A percentile compares a stretch with the other conserved stretches of the same genome.
Evolutionary conservation across 169 alveolate genomes (phyloP).

Genomic region (Eimeria tenella): DNA sequence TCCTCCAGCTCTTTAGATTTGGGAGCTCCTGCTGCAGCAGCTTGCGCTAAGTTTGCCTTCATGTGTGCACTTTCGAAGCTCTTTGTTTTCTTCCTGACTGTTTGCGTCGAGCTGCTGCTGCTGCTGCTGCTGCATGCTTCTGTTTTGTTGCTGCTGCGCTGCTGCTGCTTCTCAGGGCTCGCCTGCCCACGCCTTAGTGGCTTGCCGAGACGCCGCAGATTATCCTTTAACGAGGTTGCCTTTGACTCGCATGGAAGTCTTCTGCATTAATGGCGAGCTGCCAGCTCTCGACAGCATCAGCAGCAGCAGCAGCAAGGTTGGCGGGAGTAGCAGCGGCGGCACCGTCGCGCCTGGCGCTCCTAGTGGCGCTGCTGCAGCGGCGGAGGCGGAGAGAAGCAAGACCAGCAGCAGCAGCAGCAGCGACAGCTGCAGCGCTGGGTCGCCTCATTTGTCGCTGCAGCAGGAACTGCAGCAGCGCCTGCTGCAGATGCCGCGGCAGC

Average conservation of each 20-base stretch:
- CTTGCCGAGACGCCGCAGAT: conserved; percentile 29
- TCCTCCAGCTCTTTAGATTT: too few species aligned
- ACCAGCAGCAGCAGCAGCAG: not conserved
- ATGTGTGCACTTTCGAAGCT: not conserved
- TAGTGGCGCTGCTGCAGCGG: not conserved
- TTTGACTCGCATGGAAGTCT: conserved; percentile 23
- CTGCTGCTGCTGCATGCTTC: too few species aligned
- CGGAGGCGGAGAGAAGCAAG: not conserved
- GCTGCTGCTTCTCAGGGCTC: not conserved
- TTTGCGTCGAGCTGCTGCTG: not conserved
- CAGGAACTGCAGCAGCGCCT: not conserved
- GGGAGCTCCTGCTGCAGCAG: too few species aligned
- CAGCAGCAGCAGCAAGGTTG: not conserved
- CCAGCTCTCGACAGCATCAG: not conserved
- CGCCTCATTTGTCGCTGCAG: not conserved
- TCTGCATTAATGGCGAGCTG: not conserved
- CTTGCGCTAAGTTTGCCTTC: not conserved
- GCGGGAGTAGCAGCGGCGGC: too few species aligned
- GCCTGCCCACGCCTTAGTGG: not conserved
- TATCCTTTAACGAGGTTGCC: conserved; percentile 39
- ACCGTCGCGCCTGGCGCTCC: not conserved
- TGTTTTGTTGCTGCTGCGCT: too few species aligned
- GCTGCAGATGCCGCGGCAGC: not conserved
- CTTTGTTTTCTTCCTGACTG: not conserved
- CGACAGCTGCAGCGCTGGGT: not conserved